Evolutionary conservation across 1,284 basidiomycete genomes (phyloP).

Genomic region (Anthracocystis panici-leucophaei): DNA sequence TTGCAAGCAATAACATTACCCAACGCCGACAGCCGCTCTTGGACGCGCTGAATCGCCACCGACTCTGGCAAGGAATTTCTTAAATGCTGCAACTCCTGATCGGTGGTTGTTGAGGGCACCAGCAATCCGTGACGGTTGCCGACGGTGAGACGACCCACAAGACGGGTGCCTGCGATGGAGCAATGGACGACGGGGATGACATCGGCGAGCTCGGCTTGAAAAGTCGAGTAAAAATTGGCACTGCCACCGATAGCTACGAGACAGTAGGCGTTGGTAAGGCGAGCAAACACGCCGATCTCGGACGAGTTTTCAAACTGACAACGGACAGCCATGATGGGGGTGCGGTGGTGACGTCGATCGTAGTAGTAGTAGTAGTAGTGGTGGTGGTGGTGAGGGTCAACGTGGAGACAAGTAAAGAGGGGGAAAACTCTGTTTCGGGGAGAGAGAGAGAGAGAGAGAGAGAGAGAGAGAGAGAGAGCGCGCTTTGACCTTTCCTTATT

Average conservation of each 20-base stretch:
- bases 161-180: conserved; percentile 92
- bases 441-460: too few species aligned
- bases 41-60: conserved; percentile 93
- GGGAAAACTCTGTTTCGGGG: neutral
- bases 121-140: conserved; percentile 91
- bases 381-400: conserved; percentile 9
- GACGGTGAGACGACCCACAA: conserved; percentile 91
- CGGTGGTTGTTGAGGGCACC: conserved; percentile 93
- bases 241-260: conserved; percentile 86
- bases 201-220: conserved; percentile 92
- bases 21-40: conserved; percentile 93
- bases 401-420: conserved; percentile 1
- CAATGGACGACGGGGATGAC: conserved; percentile 97
- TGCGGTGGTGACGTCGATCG: too few species aligned
- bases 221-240: conserved; percentile 97
- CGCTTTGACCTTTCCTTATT: neutral
- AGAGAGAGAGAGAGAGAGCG: too few species aligned
- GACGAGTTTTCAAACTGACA: conserved; percentile 91
- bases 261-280: conserved; percentile 86
- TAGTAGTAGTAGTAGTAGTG: too few species aligned
- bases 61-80: conserved; percentile 93
- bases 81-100: conserved; percentile 97
- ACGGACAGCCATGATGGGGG: conserved; percentile 57
- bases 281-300: conserved; percentile 82
- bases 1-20: conserved; percentile 99